A percentile compares a stretch with the other conserved stretches of the same genome.
Conservation (phyloP, 2,329 filamentous ascomycete species). For the Exophiala bonariae region DNA sequence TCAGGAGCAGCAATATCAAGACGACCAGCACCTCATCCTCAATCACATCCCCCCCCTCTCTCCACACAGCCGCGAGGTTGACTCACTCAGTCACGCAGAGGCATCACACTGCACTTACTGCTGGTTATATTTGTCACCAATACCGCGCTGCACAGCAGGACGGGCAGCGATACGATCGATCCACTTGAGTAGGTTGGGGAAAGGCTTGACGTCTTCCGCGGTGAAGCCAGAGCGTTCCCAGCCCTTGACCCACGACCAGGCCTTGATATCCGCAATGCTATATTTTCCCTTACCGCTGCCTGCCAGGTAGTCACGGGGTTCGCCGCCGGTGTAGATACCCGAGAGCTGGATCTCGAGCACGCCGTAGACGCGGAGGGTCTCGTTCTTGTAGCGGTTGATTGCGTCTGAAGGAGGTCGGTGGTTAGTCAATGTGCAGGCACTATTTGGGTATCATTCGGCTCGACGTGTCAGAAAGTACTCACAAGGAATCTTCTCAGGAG, state of each 20-base stretch:
- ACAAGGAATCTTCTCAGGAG: constrained; percentile 49
- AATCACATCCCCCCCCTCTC: too few species aligned
- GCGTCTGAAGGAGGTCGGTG: constrained; percentile 36
- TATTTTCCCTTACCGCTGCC: constrained; percentile 58
- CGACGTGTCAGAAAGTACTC: too few species aligned
- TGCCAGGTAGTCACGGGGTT: constrained; percentile 53
- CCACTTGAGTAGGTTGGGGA: constrained; percentile 56
- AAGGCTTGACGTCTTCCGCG: constrained; percentile 49
- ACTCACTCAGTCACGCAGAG: too few species aligned
- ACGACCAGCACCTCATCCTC: too few species aligned
- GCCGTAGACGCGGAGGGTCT: constrained; percentile 53
- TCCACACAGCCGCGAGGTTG: too few species aligned
- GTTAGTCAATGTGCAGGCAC: constrained; percentile 12
- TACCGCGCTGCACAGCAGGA: constrained; percentile 49
- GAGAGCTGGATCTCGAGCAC: constrained; percentile 57
- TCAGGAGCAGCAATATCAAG: too few species aligned
- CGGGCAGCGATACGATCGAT: constrained; percentile 52
- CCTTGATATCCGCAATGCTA: constrained; percentile 53
- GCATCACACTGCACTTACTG: too few species aligned
- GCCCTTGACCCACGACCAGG: constrained; percentile 52
- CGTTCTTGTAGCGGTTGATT: constrained; percentile 53
- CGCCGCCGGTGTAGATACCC: constrained; percentile 52
- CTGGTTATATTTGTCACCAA: constrained; percentile 39
- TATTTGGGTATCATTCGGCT: too few species aligned
- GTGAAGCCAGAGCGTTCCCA: constrained; percentile 47